Evolutionary conservation across 257 asterid genomes (phyloP), one percentile per base, ranked within the genome.

Genomic region (Ajuga chamaepitys): DNA sequence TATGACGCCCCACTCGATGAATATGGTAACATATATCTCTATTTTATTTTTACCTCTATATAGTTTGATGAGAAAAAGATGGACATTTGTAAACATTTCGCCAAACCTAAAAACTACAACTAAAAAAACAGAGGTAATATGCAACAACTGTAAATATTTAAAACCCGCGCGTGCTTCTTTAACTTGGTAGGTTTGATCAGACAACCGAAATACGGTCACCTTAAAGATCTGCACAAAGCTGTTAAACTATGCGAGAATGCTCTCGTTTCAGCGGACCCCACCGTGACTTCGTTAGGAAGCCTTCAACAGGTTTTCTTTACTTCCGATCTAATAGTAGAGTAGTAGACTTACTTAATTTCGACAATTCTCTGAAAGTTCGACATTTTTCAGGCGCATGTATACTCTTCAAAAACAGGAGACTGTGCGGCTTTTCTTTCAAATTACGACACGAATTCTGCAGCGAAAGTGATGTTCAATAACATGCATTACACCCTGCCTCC

Each of bases 371-470:
- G 21, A 58, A 69, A 40, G 1, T 56, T 51, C 17, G 1, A 41
- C 11, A 1, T 75, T 59, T 73, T 30, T 46, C 88, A 94, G 99
- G 97, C 97, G 38, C 80, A 78, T 76, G 86, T 90, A 8, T 94
- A 74, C 81, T 76, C 95, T 64, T 80, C 95, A 11, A 72, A 80
- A 75, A 74, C 87, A 0, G 99, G 95, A 68, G 89, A 68, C 11
- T 94, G 99, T 77, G 90, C 96, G 0, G 95, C 97, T 26, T 90
- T 94, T 76, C 95, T 94, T 10, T 77, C 99, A 34, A 94, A 94
- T 79, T 81, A 80, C 1, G 87, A 88, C 65, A 42, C 84, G 44
- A 64, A 76, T 2, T 79, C 86, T 25, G 75, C 83, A 25, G 86
- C 74, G 4, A 80, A 70, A 77, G 99, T 94, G 70, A 77, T 81